Conservation (phyloP, 148 eudicot species). For the Chenopodium berlandieri region DNA sequence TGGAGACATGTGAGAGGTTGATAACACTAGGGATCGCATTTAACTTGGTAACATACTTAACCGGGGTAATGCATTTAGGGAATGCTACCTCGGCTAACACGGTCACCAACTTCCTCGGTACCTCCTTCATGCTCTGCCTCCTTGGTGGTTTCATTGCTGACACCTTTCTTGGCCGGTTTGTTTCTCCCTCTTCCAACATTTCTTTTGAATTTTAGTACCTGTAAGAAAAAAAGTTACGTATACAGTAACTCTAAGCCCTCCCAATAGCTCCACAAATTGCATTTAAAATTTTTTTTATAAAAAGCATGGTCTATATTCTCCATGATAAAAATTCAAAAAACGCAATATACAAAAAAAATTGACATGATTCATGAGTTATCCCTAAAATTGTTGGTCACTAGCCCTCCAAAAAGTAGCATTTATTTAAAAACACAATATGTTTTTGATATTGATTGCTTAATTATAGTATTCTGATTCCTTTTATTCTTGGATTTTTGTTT, state of each 20-base stretch:
- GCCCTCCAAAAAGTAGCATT: too few species aligned
- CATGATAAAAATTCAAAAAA: too few species aligned
- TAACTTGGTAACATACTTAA: conserved; percentile 79
- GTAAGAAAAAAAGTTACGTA: too few species aligned
- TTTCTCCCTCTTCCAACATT: background rate
- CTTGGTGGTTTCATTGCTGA: conserved; percentile 92
- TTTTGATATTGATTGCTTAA: background rate
- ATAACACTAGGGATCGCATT: conserved; percentile 86
- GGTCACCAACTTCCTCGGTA: conserved; percentile 87
- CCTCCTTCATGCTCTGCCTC: conserved; percentile 86
- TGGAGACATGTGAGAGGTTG: conserved; percentile 74
- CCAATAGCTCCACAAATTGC: too few species aligned
- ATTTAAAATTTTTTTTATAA: too few species aligned
- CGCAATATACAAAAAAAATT: too few species aligned
- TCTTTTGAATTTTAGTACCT: background rate
- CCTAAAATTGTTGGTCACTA: too few species aligned
- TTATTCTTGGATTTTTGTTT: background rate
- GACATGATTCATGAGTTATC: too few species aligned
- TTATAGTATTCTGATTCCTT: background rate
- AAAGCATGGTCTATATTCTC: too few species aligned
- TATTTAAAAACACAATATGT: too few species aligned
- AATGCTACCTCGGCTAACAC: conserved; percentile 77
- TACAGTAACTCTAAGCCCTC: too few species aligned
- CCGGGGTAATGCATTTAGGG: conserved; percentile 87
- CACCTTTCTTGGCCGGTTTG: conserved; percentile 75